Base-by-base conservation (phyloP, 2,329 filamentous ascomycete genomes). In the Paecilomyces variotii region DNA sequence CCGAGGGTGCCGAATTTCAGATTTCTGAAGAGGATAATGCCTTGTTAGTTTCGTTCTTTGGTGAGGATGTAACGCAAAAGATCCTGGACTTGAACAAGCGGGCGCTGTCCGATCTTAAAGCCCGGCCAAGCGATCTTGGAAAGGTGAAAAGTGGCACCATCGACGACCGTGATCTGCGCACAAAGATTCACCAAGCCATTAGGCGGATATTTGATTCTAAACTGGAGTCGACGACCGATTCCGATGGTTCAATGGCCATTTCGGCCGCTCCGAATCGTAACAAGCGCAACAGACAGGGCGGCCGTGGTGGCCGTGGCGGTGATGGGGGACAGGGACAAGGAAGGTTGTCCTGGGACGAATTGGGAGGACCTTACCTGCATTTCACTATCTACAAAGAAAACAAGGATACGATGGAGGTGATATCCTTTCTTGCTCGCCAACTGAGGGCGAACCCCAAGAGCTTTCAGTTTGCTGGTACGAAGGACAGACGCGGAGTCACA, bases 301-400 rank as follows among this genome's bases (percentile, higher is more conserved):
- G 69, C 56, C 62, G 71, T 67, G 65, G 64, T 57, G 69, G 73
- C 66, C 65, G 66, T 39, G 65, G 65, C 57, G 62, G 67, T 59
- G 56, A 68, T 59, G 62, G 69, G 59, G 59, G 66, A 57, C 55
- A 66, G 58, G 64, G 64, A 54, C 71, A 72, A 55, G 74, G 77
- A 52, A 82, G 81, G 64, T 67, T 83, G 35, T 79, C 77, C 56
- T 89, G 86, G 86, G 77, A 84, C 56, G 85, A 88, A 63, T 77
- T 87, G 50, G 86, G 81, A n/a, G 90, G 89, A 19, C 87, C 91
- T 54, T 94, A 90, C 72, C 78, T 96, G 12, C 91, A 96, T 72
- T 96, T 96, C 72, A 93, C 90, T 0, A 80, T 97, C 56, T 95
- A 93, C 83, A 97, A 97, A 76, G 92, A 96, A 76, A 97, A 97